Base-by-base conservation (phyloP, 371 early-diverging fungal species). In the Mucor velutinosus region DNA sequence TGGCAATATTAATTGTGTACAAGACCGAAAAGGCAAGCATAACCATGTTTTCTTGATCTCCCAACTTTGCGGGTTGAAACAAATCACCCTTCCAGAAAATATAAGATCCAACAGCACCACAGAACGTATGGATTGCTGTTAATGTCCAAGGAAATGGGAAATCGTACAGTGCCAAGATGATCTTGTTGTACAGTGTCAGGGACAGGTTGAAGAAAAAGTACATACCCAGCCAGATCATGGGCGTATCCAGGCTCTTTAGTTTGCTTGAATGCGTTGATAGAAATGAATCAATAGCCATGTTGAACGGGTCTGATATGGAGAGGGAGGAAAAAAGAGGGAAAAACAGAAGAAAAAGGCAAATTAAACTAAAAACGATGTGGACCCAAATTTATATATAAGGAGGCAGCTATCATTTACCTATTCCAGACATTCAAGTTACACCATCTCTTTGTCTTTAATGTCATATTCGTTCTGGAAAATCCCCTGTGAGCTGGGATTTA, bases 131-230 rank as follows among this genome's bases (percentile, higher is more conserved):
- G 61, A 94, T 85, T 2, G 92, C 93, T 0, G 96, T 95, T 10
- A 96, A 76, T 27, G 91, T 87, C 96, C 96, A 96, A 5, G 96
- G 96, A 70, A 90, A 94, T 12, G 86, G 85, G 74, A 95, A 96
- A 17, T 84, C 70, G 70, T 89, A 87, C 53, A 87, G 74, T 62
- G 88, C 83, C 70, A 95, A 78, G 61, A 96, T 88, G 55, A 89
- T 84, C 82, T 96, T 96, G 85, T 92, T 94, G 78, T 93, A 93
- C 39, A 95, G 78, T 8, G 96, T 94, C 43, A 95, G 77, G 37
- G 87, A 72, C 33, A 95, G 86, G 76, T 94, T 94, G 73, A 92
- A 83, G 51, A 84, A 64, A 71, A 95, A 92, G 76, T 95, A 95
- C 58, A 88, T 69, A 35, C 78, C 79, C n/a, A 58, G 60, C 59